A percentile compares a stretch with the other conserved stretches of the same genome.
phyloP scores from a whole-genome alignment of 768 basidiomycete species.

The Podaxis pistillaris region DNA sequence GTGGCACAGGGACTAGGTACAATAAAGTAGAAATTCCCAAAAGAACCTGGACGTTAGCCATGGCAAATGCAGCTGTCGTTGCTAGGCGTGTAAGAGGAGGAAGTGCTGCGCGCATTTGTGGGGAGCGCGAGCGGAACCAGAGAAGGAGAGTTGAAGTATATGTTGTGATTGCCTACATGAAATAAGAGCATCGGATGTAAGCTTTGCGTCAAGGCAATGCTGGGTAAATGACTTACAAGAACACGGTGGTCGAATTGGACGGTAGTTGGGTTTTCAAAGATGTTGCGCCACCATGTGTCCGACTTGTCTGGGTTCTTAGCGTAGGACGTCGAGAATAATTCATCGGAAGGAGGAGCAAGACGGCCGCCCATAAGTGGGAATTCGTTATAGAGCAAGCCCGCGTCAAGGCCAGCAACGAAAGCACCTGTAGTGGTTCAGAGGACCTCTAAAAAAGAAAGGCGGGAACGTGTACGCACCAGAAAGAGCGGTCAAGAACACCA shows the following conservation, averaged over 20 bases:
- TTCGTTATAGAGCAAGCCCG: slow-evolving; percentile 96
- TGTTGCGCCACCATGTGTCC: slow-evolving; percentile 93
- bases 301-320: slow-evolving; percentile 64
- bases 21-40: slow-evolving; percentile 72
- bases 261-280: slow-evolving; percentile 96
- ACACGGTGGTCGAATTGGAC: slow-evolving; percentile 97
- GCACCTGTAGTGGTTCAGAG: slow-evolving; percentile 61
- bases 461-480: slow-evolving; percentile 56
- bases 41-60: slow-evolving; percentile 81
- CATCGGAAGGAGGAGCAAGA: slow-evolving; percentile 75
- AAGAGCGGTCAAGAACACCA: slow-evolving; percentile 89
- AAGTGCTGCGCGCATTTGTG: slow-evolving; percentile 56
- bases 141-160: slow-evolving; percentile 68
- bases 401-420: slow-evolving; percentile 97
- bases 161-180: slow-evolving; percentile 75
- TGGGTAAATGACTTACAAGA: slow-evolving; percentile 53
- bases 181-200: neutral
- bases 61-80: slow-evolving; percentile 61
- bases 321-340: slow-evolving; percentile 78
- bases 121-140: slow-evolving; percentile 55
- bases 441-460: neutral
- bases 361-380: slow-evolving; percentile 95
- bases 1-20: slow-evolving; percentile 88
- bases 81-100: slow-evolving; percentile 61
- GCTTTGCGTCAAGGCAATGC: neutral